These are phyloP conservation scores for Salvia sclarea DNA, from an alignment of 305 asterid genomes.

Conservation along the genomic window DNA sequence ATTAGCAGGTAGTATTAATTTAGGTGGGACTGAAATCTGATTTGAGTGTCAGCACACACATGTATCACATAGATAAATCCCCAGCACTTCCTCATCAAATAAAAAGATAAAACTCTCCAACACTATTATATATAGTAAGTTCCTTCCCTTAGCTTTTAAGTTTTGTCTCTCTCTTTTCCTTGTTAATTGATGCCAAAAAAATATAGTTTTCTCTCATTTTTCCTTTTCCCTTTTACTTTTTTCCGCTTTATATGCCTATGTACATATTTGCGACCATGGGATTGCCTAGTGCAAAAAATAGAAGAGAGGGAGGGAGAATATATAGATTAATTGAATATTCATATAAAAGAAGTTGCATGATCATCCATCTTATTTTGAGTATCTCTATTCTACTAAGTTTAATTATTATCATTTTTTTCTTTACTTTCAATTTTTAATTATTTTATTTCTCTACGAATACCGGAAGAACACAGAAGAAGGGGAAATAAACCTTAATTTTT, in stretches of 20 bases:
- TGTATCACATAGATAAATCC: background rate
- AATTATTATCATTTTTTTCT: no score
- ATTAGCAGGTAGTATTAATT: background rate
- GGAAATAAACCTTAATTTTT: no score
- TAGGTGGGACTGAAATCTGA: slow-evolving; percentile 16
- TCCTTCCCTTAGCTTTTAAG: background rate
- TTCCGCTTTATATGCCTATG: background rate
- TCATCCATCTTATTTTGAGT: no score
- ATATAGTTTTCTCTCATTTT: background rate
- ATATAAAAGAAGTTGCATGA: no score
- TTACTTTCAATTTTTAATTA: no score
- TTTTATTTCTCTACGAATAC: no score
- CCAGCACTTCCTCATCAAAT: no score
- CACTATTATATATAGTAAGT: background rate
- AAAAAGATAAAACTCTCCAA: background rate
- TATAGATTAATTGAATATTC: background rate
- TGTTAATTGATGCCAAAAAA: no score
- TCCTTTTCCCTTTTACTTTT: background rate
- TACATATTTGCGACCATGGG: background rate
- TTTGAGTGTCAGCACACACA: slow-evolving; percentile 28
- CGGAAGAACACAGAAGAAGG: no score
- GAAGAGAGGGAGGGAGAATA: background rate
- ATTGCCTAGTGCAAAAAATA: background rate
- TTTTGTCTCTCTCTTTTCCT: slow-evolving; percentile 5
- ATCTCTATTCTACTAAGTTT: no score